Conservation (phyloP, 2,329 filamentous ascomycete species). For the Talaromyces sp. region DNA sequence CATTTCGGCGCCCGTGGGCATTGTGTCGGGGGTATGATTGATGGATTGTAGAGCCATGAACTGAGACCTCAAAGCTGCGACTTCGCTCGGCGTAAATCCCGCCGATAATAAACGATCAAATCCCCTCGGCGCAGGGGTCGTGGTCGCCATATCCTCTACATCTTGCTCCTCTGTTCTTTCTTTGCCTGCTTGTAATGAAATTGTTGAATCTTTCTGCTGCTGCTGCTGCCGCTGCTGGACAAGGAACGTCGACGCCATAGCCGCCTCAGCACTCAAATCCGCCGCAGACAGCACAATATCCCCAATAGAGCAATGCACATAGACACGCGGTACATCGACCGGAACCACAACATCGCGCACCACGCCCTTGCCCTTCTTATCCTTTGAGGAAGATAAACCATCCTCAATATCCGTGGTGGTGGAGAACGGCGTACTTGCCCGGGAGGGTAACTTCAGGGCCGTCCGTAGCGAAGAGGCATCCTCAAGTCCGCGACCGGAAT, state of each 20-base stretch:
- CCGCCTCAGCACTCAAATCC: constrained; percentile 69
- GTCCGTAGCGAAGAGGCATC: constrained; percentile 67
- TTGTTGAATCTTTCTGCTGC: constrained; percentile 6
- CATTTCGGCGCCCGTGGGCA: constrained; percentile 75
- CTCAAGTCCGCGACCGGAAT: constrained; percentile 80
- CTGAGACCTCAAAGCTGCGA: constrained; percentile 80
- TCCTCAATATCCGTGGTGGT: constrained; percentile 22
- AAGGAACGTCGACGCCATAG: constrained; percentile 31
- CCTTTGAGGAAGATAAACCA: constrained; percentile 20
- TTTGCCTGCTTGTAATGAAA: not conserved
- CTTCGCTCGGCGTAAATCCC: constrained; percentile 79
- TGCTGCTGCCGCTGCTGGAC: constrained; percentile 21
- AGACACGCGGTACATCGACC: constrained; percentile 61
- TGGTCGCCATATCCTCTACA: constrained; percentile 26
- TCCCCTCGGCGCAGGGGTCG: constrained; percentile 64
- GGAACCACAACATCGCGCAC: constrained; percentile 54
- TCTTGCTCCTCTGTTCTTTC: not conserved
- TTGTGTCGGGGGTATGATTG: constrained; percentile 81
- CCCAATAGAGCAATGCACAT: constrained; percentile 91
- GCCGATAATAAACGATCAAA: constrained; percentile 82
- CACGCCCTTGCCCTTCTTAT: constrained; percentile 59
- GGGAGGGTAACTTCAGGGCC: constrained; percentile 65
- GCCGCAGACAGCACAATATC: constrained; percentile 64
- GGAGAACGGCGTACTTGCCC: constrained; percentile 36
- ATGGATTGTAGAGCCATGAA: constrained; percentile 82